Conservation (phyloP, 441 rosid genomes). For the Bocquillonia castaneifolia region DNA sequence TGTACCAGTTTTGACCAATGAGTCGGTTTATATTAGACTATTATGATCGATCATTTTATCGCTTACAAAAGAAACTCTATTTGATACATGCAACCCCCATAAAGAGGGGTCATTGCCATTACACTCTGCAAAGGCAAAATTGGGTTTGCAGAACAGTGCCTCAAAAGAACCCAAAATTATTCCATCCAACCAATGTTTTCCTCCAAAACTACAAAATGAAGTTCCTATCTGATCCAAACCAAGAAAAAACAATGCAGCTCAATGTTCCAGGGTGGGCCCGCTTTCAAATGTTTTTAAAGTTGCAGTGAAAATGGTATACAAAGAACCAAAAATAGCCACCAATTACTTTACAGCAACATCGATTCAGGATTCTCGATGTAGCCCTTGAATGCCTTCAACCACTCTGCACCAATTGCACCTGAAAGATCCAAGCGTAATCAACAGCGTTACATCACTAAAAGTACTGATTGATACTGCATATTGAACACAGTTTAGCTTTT, state of each 20-base stretch:
- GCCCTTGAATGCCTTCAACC: constrained; percentile 91
- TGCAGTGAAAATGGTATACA: constrained; percentile 13
- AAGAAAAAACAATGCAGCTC: constrained; percentile 10
- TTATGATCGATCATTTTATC: background rate
- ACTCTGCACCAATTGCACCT: constrained; percentile 95
- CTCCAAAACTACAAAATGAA: background rate
- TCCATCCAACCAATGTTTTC: constrained; percentile 2
- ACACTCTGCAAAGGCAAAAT: constrained; percentile 16
- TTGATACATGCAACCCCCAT: background rate
- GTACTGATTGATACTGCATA: constrained; percentile 1
- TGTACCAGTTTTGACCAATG: too few species aligned
- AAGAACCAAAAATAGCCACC: background rate
- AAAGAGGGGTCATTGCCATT: background rate
- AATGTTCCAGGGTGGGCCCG: background rate
- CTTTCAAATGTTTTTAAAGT: background rate
- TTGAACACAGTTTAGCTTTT: background rate
- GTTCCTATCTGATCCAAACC: background rate
- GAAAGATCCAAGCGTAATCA: constrained; percentile 17
- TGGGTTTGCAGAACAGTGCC: constrained; percentile 8
- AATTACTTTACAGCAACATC: constrained; percentile 62
- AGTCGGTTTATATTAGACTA: too few species aligned
- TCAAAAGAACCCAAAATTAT: constrained; percentile 13
- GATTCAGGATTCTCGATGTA: constrained; percentile 90
- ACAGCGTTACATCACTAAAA: constrained; percentile 1
- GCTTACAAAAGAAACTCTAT: background rate